Evolutionary conservation across 495 filamentous ascomycete genomes (phyloP).

Genomic region (Cercophora scortea): DNA sequence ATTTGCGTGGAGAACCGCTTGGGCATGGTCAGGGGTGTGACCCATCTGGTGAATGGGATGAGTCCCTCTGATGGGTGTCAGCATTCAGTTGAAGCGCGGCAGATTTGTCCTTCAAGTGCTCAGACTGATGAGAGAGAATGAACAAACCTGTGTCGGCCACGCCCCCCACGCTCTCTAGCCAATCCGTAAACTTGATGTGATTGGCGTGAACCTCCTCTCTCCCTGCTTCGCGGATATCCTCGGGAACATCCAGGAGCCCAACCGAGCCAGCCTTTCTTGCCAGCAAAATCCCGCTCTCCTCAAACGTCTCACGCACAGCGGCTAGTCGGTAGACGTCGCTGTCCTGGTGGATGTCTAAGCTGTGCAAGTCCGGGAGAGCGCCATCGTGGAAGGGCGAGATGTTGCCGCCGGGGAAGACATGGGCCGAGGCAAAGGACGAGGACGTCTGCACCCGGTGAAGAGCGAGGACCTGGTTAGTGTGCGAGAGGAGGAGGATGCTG

Average conservation of each 20-base stretch:
- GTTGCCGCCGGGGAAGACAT: constrained; percentile 96
- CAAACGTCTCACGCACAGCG: constrained; percentile 87
- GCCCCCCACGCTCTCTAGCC: constrained; percentile 56
- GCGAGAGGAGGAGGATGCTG: constrained; percentile 80
- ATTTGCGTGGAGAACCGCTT: constrained; percentile 88
- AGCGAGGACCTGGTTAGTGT: constrained; percentile 77
- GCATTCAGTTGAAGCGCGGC: too few species aligned
- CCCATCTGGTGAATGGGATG: constrained; percentile 83
- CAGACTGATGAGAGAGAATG: background rate
- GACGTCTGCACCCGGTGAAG: constrained; percentile 79
- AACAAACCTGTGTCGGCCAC: constrained; percentile 56
- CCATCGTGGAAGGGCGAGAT: constrained; percentile 66
- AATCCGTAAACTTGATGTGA: constrained; percentile 53
- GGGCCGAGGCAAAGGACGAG: constrained; percentile 78
- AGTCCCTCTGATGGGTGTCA: constrained; percentile 44
- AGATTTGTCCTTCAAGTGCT: background rate
- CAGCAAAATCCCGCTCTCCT: constrained; percentile 86
- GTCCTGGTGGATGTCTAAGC: constrained; percentile 54
- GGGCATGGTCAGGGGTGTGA: constrained; percentile 65
- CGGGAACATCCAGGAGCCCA: constrained; percentile 46
- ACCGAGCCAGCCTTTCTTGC: constrained; percentile 32
- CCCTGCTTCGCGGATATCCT: constrained; percentile 54
- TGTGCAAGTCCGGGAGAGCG: constrained; percentile 38
- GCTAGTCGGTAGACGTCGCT: constrained; percentile 61
- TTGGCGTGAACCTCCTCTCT: constrained; percentile 58